These are phyloP conservation scores for Abrus pulchellus DNA, from an alignment of 306 rosid species.

Conservation along the genomic window DNA sequence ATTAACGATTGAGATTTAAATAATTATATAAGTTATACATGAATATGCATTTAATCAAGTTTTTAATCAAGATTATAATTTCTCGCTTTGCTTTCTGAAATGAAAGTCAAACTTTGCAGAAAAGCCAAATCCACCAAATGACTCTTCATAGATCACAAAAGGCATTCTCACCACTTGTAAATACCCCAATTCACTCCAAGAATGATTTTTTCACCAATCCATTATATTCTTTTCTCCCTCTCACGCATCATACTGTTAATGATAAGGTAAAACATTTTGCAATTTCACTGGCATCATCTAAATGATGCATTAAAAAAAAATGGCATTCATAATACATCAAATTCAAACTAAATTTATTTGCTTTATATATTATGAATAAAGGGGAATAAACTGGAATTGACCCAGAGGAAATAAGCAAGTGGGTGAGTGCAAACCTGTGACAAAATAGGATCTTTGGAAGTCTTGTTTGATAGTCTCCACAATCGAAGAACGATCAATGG, in stretches of 20 bases:
- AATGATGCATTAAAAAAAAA: not conserved
- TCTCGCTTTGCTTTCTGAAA: too few relatives aligned
- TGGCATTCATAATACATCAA: not conserved
- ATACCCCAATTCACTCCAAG: not conserved
- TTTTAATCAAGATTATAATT: too few relatives aligned
- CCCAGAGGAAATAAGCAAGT: slow-evolving; percentile 6
- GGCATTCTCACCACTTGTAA: too few relatives aligned
- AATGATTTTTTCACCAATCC: not conserved
- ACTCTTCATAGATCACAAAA: too few relatives aligned
- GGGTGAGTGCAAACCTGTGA: slow-evolving; percentile 49
- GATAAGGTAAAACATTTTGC: not conserved
- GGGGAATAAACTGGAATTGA: not conserved
- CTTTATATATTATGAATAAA: not conserved
- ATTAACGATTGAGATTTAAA: too few relatives aligned
- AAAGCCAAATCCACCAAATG: too few relatives aligned
- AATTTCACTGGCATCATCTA: not conserved
- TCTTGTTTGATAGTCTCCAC: slow-evolving; percentile 52
- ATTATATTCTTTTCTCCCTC: not conserved
- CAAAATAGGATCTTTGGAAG: slow-evolving; percentile 54
- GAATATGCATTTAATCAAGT: too few relatives aligned
- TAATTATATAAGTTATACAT: too few relatives aligned
- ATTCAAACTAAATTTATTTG: not conserved
- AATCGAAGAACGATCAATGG: slow-evolving; percentile 63
- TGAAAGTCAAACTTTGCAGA: too few relatives aligned
- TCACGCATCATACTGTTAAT: not conserved